Conservation (phyloP, 1,284 basidiomycete species). For the Blastosporella zonata region DNA sequence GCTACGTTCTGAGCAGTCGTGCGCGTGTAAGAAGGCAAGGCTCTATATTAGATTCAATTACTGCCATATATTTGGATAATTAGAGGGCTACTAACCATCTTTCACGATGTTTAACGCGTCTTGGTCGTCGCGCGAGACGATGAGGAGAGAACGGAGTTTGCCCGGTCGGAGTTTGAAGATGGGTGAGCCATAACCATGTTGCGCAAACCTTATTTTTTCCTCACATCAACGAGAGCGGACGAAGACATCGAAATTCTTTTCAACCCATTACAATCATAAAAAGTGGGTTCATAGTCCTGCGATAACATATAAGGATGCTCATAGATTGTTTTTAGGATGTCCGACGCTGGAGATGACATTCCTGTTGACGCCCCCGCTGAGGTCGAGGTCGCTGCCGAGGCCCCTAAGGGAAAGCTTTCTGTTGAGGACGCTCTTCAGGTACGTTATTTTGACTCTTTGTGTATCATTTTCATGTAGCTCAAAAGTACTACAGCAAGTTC, state of each 20-base stretch:
- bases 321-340: constrained; percentile 63
- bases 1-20: constrained; percentile 71
- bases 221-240: constrained; percentile 88
- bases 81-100: constrained; percentile 20
- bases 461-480: neutral
- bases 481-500: constrained; percentile 65
- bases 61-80: neutral
- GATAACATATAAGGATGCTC: neutral
- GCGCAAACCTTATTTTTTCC: constrained; percentile 47
- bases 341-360: constrained; percentile 98
- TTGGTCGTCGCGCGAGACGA: constrained; percentile 23
- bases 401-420: constrained; percentile 91
- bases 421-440: constrained; percentile 99
- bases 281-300: constrained; percentile 12
- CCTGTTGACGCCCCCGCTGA: constrained; percentile 75
- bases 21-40: constrained; percentile 66
- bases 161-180: constrained; percentile 51
- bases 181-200: constrained; percentile 20
- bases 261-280: constrained; percentile 21
- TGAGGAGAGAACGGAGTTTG: constrained; percentile 28
- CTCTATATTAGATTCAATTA: constrained; percentile 42
- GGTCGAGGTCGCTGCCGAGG: constrained; percentile 81
- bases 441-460: constrained; percentile 20
- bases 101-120: constrained; percentile 8
- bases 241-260: constrained; percentile 67